Percentiles rank a stretch among this genome's conserved stretches.
Conservation (phyloP, 208 protist genomes). For the Trypanosoma rangeli region DNA sequence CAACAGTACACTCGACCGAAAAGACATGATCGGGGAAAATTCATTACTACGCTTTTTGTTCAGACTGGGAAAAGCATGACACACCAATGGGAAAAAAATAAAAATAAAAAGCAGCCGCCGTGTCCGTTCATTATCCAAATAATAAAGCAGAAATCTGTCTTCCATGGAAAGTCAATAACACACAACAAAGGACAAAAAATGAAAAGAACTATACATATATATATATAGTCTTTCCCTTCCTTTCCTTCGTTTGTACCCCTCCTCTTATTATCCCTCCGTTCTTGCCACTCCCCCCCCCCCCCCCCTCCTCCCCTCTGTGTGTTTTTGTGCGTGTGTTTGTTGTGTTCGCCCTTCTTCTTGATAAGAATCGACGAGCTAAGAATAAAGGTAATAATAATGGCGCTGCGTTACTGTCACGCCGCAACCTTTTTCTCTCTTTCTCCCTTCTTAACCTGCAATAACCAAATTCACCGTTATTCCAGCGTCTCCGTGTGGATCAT, state of each 20-base stretch:
- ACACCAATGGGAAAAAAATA: too few species aligned
- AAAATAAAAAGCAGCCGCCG: conserved; percentile 7
- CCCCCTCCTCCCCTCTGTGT: neutral
- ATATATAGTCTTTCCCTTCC: neutral
- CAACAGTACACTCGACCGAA: neutral
- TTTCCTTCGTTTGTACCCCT: neutral
- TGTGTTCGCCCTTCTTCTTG: neutral
- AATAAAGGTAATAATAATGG: conserved; percentile 1
- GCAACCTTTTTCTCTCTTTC: too few species aligned
- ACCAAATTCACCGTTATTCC: conserved; percentile 26
- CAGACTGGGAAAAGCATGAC: neutral
- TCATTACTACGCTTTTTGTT: neutral
- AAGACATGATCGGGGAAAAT: neutral
- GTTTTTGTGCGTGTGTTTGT: neutral
- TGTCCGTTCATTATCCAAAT: neutral
- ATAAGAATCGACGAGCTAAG: neutral
- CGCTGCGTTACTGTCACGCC: neutral
- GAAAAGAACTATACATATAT: conserved; percentile 29
- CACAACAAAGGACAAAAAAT: conserved; percentile 11
- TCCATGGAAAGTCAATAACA: neutral
- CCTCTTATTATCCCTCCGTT: neutral
- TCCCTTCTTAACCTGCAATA: neutral
- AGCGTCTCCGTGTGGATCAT: conserved; percentile 63
- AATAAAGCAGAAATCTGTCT: neutral
- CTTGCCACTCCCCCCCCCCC: neutral